These are phyloP conservation scores for Candida sanyiensis DNA, from an alignment of 805 yeast species.

Conservation along the genomic window DNA sequence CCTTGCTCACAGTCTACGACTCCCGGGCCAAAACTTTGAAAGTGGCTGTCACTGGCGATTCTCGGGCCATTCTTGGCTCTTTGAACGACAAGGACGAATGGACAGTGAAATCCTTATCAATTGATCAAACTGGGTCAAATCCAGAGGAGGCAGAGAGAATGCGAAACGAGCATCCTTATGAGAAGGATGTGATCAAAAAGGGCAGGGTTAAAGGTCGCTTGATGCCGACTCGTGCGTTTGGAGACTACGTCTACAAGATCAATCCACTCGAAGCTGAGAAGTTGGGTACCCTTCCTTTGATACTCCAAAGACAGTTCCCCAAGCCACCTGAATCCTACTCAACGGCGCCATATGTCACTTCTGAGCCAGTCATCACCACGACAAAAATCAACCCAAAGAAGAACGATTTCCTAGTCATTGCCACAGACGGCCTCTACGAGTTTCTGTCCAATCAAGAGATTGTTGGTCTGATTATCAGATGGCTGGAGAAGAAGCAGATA, in stretches of 20 bases:
- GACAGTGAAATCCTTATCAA: constrained; percentile 81
- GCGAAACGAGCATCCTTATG: constrained; percentile 85
- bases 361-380: constrained; percentile 87
- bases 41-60: constrained; percentile 96
- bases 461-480: constrained; percentile 83
- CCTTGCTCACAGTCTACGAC: constrained; percentile 81
- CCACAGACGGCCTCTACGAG: constrained; percentile 91
- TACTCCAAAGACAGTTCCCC: constrained; percentile 77
- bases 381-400: constrained; percentile 64
- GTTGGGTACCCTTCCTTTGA: constrained; percentile 59
- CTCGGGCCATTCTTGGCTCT: constrained; percentile 84
- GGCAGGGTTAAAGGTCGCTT: constrained; percentile 91
- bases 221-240: constrained; percentile 95
- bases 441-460: constrained; percentile 89
- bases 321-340: constrained; percentile 62
- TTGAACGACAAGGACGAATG: constrained; percentile 60
- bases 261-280: constrained; percentile 41
- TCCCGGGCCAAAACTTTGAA: constrained; percentile 62
- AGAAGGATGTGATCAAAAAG: constrained; percentile 64
- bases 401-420: constrained; percentile 85
- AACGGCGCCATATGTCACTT: constrained; percentile 97
- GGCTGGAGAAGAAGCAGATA: constrained; percentile 67
- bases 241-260: constrained; percentile 92
- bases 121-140: constrained; percentile 93
- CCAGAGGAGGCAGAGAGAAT: constrained; percentile 81